These are phyloP conservation scores for Cyclotella baltica DNA, from an alignment of 108 stramenopile genomes.

Conservation along the genomic window DNA sequence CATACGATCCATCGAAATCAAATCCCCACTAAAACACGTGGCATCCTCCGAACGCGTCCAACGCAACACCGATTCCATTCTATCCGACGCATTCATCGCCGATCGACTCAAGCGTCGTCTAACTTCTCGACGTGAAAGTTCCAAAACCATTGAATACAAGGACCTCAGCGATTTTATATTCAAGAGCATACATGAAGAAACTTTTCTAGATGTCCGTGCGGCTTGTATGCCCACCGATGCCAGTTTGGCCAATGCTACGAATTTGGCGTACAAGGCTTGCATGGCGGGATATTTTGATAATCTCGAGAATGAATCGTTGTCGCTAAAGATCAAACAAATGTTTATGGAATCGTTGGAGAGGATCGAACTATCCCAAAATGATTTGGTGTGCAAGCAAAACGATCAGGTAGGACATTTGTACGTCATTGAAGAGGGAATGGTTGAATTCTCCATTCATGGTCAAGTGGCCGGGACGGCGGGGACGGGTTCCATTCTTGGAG, in stretches of 20 bases:
- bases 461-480: slow-evolving; percentile 47
- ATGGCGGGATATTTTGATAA: slow-evolving; percentile 54
- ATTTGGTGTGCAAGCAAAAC: slow-evolving; percentile 49
- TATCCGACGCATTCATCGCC: slow-evolving; percentile 55
- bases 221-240: slow-evolving; percentile 46
- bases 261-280: slow-evolving; percentile 39
- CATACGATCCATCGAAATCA: slow-evolving; percentile 37
- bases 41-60: slow-evolving; percentile 46
- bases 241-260: slow-evolving; percentile 26
- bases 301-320: slow-evolving; percentile 18
- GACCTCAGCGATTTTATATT: slow-evolving; percentile 51
- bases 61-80: slow-evolving; percentile 58
- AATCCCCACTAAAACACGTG: slow-evolving; percentile 32
- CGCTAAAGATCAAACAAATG: slow-evolving; percentile 29
- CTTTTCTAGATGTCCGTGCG: slow-evolving; percentile 46
- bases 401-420: slow-evolving; percentile 52
- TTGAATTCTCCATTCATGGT: slow-evolving; percentile 43
- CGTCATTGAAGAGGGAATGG: slow-evolving; percentile 54
- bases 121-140: slow-evolving; percentile 28
- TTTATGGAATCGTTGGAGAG: slow-evolving; percentile 53
- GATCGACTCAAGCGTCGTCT: slow-evolving; percentile 44
- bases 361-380: slow-evolving; percentile 35
- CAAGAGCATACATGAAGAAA: slow-evolving; percentile 38
- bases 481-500: slow-evolving; percentile 52
- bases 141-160: slow-evolving; percentile 32